Base-by-base conservation (phyloP, 306 rosid species). In the Acacia acuminata region DNA sequence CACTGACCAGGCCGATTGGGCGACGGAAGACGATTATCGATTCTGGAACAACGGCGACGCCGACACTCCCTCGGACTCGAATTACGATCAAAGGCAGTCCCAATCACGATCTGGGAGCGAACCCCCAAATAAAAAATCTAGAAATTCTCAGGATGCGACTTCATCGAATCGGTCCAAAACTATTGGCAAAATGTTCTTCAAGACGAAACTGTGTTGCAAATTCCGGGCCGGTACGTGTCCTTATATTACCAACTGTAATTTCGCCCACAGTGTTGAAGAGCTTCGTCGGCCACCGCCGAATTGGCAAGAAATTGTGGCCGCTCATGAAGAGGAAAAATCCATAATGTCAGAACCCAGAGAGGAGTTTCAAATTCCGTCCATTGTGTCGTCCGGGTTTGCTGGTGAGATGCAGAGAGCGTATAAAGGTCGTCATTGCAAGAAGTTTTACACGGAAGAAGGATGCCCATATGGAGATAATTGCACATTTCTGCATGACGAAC, bases 231-330 rank as follows among this genome's bases (percentile, higher is more conserved):
- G 97, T 60, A 94, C 95, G 0, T 96, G 99, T 77, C 99, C 99
- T 5, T 96, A 96, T 66, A 75, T 96, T 42, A 92, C 97, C 0
- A 94, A 96, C 71, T 96, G 99, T 85, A 96, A 96, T 78, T 96
- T 96, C 50, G 99, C 99, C n/a, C 99, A 96, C 65, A 94, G 97
- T 84, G 86, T 96, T 12, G 99, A 94, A 81, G 99, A 96, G 92
- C 97, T 96, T 5, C 90, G 98, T 20, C 92, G 98, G 32, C 99
- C 99, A 0, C 99, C 99, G 0, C 94, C 90, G 9, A 96, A 96
- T 77, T 96, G 99, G 99, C 99, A 96, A 86, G 98, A 96, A 71
- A 96, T 96, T 38, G 98, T 96, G 86, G 99, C 99, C 6, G 94
- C 97, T 0, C 97, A 96, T 64, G 98, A 92, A 85, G 99, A 94